Evolutionary conservation across 2,329 filamentous ascomycete species (phyloP), one percentile per base, ranked within the genome.

Genomic region (Diaporthe sp.): DNA sequence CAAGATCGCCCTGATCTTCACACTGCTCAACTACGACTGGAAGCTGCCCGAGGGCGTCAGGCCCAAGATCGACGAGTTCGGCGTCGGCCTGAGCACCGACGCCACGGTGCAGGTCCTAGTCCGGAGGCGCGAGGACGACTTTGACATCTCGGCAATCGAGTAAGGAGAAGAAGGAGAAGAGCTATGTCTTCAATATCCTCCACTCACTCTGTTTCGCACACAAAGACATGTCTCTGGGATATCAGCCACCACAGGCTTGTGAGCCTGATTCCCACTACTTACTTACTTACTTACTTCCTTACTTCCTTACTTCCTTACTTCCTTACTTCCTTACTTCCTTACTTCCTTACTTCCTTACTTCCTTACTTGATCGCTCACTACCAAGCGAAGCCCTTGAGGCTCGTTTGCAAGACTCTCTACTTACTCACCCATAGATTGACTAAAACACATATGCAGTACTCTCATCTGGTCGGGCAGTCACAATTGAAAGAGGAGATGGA

Each of bases 1-100:
- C n/a, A 83, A 84, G 78, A 53, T 76, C 13, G 60, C 58, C 22
- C 25, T 76, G 25, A 28, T 31, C 28, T 47, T 55, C 53, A 25
- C 60, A 15, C 71, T 76, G 25, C 31, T 76, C 37, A 70, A 73
- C n/a, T 76, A 76, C n/a, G 74, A 76, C 49, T 76, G 75, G 75
- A 73, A 70, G 28, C 61, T 79, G 5, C 73, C 77, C 3, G 75
- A 76, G 25, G 78, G 76, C 22, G 67, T 44, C n/a, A 65, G 44
- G 57, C 58, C 71, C 44, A 31, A 17, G n/a, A 61, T 53, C 20
- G 22, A 31, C 17, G 58, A 53, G n/a, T n/a, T 39, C 10, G 71
- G 58, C 6, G 2, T 51, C 15, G 4, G 9, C 4, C 17, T 31
- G 47, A 42, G 2, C 17, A 51, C 49, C 5, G 71, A 73, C 8